phyloP scores from a whole-genome alignment of 768 basidiomycete species.

The Lactifluus hygrophoroides region DNA sequence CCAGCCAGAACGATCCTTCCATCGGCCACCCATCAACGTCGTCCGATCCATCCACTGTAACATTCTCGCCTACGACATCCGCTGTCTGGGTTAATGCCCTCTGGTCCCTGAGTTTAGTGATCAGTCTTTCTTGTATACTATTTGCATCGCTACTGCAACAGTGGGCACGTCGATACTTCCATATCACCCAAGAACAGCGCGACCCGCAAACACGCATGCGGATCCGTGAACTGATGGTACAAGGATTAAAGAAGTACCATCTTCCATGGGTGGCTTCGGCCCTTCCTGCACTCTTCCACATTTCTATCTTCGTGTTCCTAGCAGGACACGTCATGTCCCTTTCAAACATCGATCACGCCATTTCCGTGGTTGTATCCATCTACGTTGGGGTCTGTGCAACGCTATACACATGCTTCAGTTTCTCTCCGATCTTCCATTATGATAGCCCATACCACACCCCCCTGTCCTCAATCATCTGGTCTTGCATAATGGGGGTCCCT shows the following conservation, averaged over 20 bases:
- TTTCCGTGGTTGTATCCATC: neutral
- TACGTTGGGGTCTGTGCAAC: neutral
- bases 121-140: neutral
- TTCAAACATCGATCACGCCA: neutral
- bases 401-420: neutral
- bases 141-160: constrained; percentile 3
- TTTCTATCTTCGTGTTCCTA: constrained; percentile 2
- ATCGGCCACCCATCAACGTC: neutral
- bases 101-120: constrained; percentile 1
- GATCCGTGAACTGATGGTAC: neutral
- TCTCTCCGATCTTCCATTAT: neutral
- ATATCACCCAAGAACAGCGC: neutral
- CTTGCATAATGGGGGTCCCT: neutral
- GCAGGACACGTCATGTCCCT: neutral
- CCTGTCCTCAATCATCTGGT: neutral
- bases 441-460: neutral
- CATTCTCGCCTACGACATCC: neutral
- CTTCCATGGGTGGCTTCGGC: neutral
- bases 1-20: neutral
- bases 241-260: neutral
- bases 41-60: neutral
- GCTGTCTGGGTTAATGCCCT: neutral
- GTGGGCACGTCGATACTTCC: neutral
- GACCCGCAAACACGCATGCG: neutral
- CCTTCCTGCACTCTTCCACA: neutral